Percentiles rank a stretch among this genome's conserved stretches.
phyloP scores from a whole-genome alignment of 1,284 basidiomycete genomes.

The Mixia osmundae region DNA sequence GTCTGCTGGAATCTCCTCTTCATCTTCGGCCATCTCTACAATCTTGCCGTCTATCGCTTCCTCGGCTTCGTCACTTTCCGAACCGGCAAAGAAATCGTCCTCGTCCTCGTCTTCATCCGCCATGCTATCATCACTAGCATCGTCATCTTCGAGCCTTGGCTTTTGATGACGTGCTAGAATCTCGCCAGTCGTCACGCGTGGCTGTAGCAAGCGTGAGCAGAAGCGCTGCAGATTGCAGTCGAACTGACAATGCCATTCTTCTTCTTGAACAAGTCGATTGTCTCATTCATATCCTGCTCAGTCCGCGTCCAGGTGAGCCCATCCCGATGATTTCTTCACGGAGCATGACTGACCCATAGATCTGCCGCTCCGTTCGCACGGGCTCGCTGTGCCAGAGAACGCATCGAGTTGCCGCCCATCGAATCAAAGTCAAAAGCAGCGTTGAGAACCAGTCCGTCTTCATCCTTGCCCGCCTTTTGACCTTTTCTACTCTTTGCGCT shows the following conservation, averaged over 20 bases:
- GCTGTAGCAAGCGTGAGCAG: constrained; percentile 24
- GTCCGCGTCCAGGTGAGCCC: no score
- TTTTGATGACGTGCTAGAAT: constrained; percentile 49
- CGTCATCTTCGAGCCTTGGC: constrained; percentile 19
- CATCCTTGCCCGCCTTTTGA: no score
- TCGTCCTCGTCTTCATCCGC: constrained; percentile 13
- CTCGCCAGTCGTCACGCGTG: constrained; percentile 68
- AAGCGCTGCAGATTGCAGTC: constrained; percentile 2
- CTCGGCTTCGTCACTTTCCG: neutral
- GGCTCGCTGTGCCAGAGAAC: no score
- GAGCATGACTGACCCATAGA: no score
- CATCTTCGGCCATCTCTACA: constrained; percentile 13
- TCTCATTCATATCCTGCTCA: constrained; percentile 17
- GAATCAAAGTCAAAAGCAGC: no score
- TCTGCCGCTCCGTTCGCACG: no score
- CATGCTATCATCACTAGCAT: constrained; percentile 14
- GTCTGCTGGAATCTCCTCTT: constrained; percentile 11
- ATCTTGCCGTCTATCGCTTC: constrained; percentile 12
- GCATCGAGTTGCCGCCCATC: no score
- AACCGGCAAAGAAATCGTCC: constrained; percentile 10
- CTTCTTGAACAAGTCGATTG: constrained; percentile 14
- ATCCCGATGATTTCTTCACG: no score
- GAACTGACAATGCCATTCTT: constrained; percentile 31
- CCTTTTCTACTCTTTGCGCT: no score
- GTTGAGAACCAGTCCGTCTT: no score